phyloP scores from a whole-genome alignment of 495 filamentous ascomycete genomes.

The Penicillium malachiteum region DNA sequence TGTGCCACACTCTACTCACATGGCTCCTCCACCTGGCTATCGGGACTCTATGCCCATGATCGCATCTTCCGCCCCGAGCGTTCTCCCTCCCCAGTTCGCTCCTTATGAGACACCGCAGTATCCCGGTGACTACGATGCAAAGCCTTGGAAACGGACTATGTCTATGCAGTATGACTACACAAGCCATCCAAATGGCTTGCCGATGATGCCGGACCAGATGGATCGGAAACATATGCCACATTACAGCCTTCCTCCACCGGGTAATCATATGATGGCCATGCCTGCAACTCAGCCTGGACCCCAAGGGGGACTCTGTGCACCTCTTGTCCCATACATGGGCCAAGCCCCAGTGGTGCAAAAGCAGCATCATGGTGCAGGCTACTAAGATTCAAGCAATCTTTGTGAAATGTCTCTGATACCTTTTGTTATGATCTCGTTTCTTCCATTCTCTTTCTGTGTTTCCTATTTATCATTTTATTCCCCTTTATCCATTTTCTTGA shows the following conservation, averaged over 20 bases:
- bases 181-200: constrained; percentile 13
- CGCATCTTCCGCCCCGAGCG: constrained; percentile 16
- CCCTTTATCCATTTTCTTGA: neutral
- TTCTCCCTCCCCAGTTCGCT: constrained; percentile 22
- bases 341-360: constrained; percentile 20
- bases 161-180: constrained; percentile 33
- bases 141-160: constrained; percentile 36
- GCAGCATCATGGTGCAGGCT: constrained; percentile 25
- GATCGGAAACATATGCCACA: constrained; percentile 25
- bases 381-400: constrained; percentile 10
- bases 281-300: constrained; percentile 25
- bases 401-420: constrained; percentile 9
- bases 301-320: constrained; percentile 34
- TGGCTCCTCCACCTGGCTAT: constrained; percentile 25
- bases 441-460: constrained; percentile 5
- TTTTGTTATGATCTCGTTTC: constrained; percentile 6
- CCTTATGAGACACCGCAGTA: constrained; percentile 14
- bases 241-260: constrained; percentile 13
- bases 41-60: constrained; percentile 26
- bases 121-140: constrained; percentile 25
- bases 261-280: constrained; percentile 24
- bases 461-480: neutral
- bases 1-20: constrained; percentile 29
- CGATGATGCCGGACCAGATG: constrained; percentile 8
- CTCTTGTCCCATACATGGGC: constrained; percentile 30